These are phyloP conservation scores for Leucocoprinus sp. DNA, from an alignment of 768 basidiomycete genomes.

Conservation along the genomic window DNA sequence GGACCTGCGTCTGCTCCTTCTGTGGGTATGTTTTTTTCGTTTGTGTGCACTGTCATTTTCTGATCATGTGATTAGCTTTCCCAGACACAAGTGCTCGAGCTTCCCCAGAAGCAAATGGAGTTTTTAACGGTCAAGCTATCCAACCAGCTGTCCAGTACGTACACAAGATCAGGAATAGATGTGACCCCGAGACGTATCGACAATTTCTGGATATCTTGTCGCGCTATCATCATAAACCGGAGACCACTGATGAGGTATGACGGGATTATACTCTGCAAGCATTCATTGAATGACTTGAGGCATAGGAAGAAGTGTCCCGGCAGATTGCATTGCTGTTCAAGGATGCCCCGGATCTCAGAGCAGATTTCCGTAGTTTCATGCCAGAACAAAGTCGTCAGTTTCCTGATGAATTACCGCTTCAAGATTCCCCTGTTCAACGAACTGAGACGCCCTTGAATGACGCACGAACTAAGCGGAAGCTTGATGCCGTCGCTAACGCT, in stretches of 20 bases:
- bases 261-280: conserved; percentile 5
- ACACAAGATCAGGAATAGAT: conserved; percentile 92
- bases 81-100: conserved; percentile 22
- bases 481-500: conserved; percentile 29
- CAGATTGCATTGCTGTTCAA: conserved; percentile 66
- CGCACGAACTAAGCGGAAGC: conserved; percentile 36
- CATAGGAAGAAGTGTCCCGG: conserved; percentile 57
- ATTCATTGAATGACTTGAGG: conserved; percentile 9
- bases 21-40: conserved; percentile 9
- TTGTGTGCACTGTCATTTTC: background rate
- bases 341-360: conserved; percentile 64
- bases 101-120: conserved; percentile 12
- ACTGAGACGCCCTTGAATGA: conserved; percentile 28
- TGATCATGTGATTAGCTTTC: conserved; percentile 15
- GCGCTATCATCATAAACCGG: conserved; percentile 50
- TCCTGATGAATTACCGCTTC: conserved; percentile 35
- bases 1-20: conserved; percentile 12
- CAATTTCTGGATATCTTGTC: conserved; percentile 73
- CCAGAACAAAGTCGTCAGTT: conserved; percentile 48
- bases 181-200: conserved; percentile 81
- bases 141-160: conserved; percentile 89
- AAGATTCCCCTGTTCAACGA: conserved; percentile 19
- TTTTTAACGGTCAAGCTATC: conserved; percentile 39
- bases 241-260: conserved; percentile 53
- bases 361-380: conserved; percentile 71